A percentile compares a stretch with the other conserved stretches of the same genome.
Evolutionary conservation across 2,329 filamentous ascomycete species (phyloP).

Genomic region (Penicillium sp.): DNA sequence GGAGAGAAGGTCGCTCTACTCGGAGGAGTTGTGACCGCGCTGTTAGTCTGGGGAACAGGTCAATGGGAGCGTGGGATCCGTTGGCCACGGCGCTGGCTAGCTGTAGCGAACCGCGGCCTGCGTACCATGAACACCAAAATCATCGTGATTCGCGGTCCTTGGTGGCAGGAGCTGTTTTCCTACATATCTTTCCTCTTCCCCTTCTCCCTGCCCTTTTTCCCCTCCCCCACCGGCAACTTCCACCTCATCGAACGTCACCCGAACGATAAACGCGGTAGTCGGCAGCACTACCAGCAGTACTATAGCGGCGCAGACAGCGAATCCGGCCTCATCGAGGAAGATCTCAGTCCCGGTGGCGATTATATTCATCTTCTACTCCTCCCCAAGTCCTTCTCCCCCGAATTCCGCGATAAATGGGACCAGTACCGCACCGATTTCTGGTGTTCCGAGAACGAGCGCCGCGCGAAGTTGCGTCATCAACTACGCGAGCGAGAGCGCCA

Average conservation of each 20-base stretch:
- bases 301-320: conserved; percentile 66
- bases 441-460: conserved; percentile 93
- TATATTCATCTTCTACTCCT: conserved; percentile 88
- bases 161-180: conserved; percentile 77
- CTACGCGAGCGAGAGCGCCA: conserved; percentile 71
- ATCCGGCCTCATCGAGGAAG: conserved; percentile 73
- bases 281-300: conserved; percentile 39
- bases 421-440: conserved; percentile 92
- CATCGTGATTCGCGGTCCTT: conserved; percentile 80
- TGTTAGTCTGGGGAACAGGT: conserved; percentile 90
- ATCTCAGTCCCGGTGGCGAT: conserved; percentile 86
- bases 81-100: conserved; percentile 92
- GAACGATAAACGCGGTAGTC: conserved; percentile 44
- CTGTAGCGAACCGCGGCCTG: conserved; percentile 84
- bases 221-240: conserved; percentile 68
- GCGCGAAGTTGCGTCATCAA: conserved; percentile 71
- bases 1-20: conserved; percentile 89
- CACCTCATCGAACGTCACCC: conserved; percentile 71
- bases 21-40: conserved; percentile 82
- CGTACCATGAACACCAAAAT: conserved; percentile 95
- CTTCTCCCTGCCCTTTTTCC: conserved; percentile 69
- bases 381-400: conserved; percentile 92
- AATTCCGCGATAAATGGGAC: conserved; percentile 97
- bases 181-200: conserved; percentile 78
- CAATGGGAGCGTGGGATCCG: conserved; percentile 95